Percentiles rank a stretch among this genome's conserved stretches.
Conservation (phyloP, 495 filamentous ascomycete species). For the Penicillium cosmopolitanum region DNA sequence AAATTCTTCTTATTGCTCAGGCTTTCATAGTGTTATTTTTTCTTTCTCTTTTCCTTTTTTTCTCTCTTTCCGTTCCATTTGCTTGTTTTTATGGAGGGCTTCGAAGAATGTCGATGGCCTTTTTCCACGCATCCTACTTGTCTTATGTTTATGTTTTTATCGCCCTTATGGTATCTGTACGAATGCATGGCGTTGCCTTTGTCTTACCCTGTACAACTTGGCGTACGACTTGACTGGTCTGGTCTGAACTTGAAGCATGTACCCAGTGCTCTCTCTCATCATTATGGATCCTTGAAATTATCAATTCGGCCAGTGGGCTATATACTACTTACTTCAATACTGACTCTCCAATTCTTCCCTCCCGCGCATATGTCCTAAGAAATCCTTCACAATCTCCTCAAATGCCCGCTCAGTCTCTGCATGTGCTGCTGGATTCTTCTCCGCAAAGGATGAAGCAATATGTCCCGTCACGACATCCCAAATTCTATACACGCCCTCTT, state of each 20-base stretch:
- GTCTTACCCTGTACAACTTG: neutral
- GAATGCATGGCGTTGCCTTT: constrained; percentile 15
- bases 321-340: neutral
- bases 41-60: neutral
- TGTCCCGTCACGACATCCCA: too few species aligned
- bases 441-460: too few species aligned
- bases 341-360: neutral
- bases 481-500: too few species aligned
- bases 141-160: neutral
- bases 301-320: neutral
- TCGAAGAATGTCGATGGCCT: neutral
- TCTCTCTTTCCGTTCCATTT: neutral
- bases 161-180: constrained; percentile 3
- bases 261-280: too few species aligned
- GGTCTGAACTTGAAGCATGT: too few species aligned
- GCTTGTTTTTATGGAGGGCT: neutral
- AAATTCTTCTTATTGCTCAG: neutral
- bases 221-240: too few species aligned
- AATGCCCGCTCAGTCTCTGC: too few species aligned
- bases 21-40: neutral
- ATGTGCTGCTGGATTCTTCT: too few species aligned
- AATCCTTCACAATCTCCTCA: too few species aligned
- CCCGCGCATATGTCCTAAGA: too few species aligned
- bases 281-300: too few species aligned
- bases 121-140: neutral